A percentile compares a stretch with the other conserved stretches of the same genome.
Conservation (phyloP, 1,284 basidiomycete genomes). For the Melampsora americana region DNA sequence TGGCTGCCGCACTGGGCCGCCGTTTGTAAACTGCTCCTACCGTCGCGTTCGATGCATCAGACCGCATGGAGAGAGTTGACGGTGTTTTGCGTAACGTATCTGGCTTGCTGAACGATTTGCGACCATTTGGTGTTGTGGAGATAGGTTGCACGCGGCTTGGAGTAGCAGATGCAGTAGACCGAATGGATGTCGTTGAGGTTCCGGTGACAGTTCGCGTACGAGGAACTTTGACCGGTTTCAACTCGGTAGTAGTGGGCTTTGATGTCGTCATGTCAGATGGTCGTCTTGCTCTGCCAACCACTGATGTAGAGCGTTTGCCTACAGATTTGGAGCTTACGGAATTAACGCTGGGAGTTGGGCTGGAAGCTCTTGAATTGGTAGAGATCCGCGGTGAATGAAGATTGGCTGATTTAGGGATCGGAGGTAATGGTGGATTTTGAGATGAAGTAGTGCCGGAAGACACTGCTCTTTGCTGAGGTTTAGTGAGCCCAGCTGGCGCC, state of each 20-base stretch:
- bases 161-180: constrained; percentile 1
- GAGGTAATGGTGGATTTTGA: not conserved
- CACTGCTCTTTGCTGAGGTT: not conserved
- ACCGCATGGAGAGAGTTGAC: constrained; percentile 36
- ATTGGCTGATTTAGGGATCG: not conserved
- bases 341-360: constrained; percentile 23
- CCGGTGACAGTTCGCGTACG: constrained; percentile 12
- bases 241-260: constrained; percentile 1
- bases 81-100: constrained; percentile 24
- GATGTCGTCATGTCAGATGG: constrained; percentile 1
- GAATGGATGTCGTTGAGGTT: constrained; percentile 11
- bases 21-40: constrained; percentile 7
- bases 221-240: not conserved
- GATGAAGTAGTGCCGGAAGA: constrained; percentile 9
- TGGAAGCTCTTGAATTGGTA: constrained; percentile 14
- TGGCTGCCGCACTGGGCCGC: not conserved
- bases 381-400: not conserved
- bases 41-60: constrained; percentile 16
- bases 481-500: not conserved
- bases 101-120: constrained; percentile 28
- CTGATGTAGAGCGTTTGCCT: not conserved
- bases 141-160: too few species aligned
- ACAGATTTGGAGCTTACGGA: constrained; percentile 3
- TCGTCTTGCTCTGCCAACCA: not conserved
- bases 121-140: not conserved